Evolutionary conservation across 2,329 filamentous ascomycete genomes (phyloP).

Genomic region (Massarina eburnea): DNA sequence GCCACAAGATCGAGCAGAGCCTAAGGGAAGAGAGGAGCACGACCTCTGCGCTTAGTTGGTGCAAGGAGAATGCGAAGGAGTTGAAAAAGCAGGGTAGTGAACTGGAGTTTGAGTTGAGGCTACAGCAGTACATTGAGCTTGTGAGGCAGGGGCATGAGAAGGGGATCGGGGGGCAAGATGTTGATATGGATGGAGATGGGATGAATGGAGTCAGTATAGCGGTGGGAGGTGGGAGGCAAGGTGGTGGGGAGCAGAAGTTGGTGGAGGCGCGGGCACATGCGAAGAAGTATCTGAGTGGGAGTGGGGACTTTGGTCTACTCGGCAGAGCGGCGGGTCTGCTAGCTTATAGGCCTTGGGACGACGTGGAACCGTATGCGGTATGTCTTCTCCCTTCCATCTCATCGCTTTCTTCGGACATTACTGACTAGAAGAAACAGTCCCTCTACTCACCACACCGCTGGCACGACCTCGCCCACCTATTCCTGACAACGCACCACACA

Average conservation of each 20-base stretch:
- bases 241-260: constrained; percentile 55
- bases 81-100: constrained; percentile 85
- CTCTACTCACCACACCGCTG: constrained; percentile 77
- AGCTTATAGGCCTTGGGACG: constrained; percentile 67
- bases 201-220: constrained; percentile 69
- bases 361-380: constrained; percentile 63
- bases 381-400: constrained; percentile 9
- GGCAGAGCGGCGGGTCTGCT: constrained; percentile 79
- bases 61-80: constrained; percentile 88
- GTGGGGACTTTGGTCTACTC: constrained; percentile 66
- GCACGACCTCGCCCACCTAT: constrained; percentile 74
- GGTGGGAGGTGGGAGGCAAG: constrained; percentile 1
- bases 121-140: constrained; percentile 94
- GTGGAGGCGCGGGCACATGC: constrained; percentile 80
- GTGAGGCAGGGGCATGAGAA: constrained; percentile 61
- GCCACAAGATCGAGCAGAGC: constrained; percentile 74
- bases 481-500: constrained; percentile 82
- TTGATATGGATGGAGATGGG: constrained; percentile 23
- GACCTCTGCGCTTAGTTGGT: constrained; percentile 83
- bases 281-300: constrained; percentile 75
- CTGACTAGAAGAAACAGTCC: constrained; percentile 50
- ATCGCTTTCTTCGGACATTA: constrained; percentile 5
- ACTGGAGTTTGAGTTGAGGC: constrained; percentile 87
- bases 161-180: constrained; percentile 16
- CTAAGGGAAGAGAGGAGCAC: constrained; percentile 68